A percentile compares a stretch with the other conserved stretches of the same genome.
Conservation (phyloP, 192 early-diverging fungal species). For the Coemansia sp. region DNA sequence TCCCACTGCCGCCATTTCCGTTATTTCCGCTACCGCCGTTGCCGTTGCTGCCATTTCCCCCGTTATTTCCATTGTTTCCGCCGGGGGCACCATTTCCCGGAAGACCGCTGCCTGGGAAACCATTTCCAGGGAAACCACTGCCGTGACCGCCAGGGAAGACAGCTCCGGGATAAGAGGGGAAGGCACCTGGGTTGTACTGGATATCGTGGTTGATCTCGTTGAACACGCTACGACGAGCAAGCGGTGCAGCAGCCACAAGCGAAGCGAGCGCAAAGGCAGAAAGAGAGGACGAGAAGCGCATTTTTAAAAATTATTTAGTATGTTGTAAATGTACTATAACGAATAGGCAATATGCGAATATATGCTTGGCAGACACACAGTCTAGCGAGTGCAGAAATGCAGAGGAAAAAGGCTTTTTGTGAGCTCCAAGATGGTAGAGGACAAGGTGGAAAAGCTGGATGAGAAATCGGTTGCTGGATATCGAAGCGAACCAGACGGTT, state of each 20-base stretch:
- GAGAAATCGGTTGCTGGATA: neutral
- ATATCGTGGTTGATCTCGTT: constrained; percentile 6
- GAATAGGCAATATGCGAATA: neutral
- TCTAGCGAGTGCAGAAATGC: neutral
- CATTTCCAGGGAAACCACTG: neutral
- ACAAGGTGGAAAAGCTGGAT: constrained; percentile 12
- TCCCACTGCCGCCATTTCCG: neutral
- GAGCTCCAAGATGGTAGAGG: constrained; percentile 2
- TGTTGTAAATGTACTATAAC: constrained; percentile 1
- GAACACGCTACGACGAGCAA: constrained; percentile 4
- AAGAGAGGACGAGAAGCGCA: constrained; percentile 31
- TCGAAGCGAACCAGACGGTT: too few relatives aligned
- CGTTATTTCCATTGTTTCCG: constrained; percentile 3
- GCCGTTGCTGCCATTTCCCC: constrained; percentile 2
- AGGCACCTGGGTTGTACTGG: neutral
- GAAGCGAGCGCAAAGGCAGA: constrained; percentile 20
- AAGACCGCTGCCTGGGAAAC: constrained; percentile 6
- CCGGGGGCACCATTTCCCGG: constrained; percentile 1
- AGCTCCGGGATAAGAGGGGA: constrained; percentile 6
- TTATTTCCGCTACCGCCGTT: neutral
- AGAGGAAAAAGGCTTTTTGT: neutral
- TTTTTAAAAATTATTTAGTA: constrained; percentile 14
- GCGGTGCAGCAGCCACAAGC: constrained; percentile 20
- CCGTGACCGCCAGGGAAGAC: constrained; percentile 2
- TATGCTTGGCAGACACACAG: neutral